Base-by-base conservation (phyloP, 2,329 filamentous ascomycete genomes). In the Alternaria sp. region DNA sequence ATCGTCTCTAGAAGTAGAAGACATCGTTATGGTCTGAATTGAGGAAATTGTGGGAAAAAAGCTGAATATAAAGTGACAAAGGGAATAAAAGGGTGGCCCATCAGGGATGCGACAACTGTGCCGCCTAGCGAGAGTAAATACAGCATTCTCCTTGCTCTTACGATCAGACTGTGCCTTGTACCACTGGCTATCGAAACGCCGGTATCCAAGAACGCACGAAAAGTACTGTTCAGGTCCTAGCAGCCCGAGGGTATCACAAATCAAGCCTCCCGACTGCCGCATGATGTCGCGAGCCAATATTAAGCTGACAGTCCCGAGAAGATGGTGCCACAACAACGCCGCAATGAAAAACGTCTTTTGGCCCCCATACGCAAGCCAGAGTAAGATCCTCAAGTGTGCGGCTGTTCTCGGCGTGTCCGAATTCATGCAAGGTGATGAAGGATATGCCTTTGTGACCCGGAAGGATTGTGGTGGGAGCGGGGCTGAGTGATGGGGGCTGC, bases 381-480 rank as follows among this genome's bases (percentile, higher is more conserved):
- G 31, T 34, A 36, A 36, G 21, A 48, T 36, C 29, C 21, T 4
- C 21, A 34, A 34, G 17, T 26, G 21, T 48, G 44, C 21, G 44
- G 29, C 31, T 36, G 44, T 34, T 26, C 44, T 48, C 44, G 31
- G 31, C 14, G 23, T 36, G 2, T 3, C 29, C 31, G 29, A 36
- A 48, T 34, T 26, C 8, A 34, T 36, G 31, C 21, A 24, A 36
- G 21, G 23, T 48, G 14, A 31, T 48, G 41, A 48, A 48, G 44
- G 31, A 21, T 36, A 14, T 23, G 29, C 14, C 10, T 46, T 10
- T 33, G 6, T 31, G 29, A 11, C 42, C 44, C 29, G 11, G 21
- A 7, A 48, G 44, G 44, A 36, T 48, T n/a, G 44, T 26, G 33
- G 44, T 48, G 31, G 44, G 44, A 29, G 44, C 31, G 44, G 44